These are phyloP conservation scores for Plasmodium berghei DNA, from an alignment of 169 alveolate genomes.

Conservation along the genomic window DNA sequence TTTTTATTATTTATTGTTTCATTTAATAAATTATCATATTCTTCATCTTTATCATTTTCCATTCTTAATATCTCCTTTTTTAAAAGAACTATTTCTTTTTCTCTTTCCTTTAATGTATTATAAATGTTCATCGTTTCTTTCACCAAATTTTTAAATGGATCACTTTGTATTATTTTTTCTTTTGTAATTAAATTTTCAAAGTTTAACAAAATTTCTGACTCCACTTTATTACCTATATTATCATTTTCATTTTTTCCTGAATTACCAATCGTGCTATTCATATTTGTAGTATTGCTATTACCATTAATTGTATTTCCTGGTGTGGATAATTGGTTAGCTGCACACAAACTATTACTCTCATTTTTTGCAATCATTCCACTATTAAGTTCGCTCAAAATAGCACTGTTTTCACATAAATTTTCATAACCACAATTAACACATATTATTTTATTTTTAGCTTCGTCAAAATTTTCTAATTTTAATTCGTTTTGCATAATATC, in stretches of 20 bases:
- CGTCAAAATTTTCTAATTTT: not conserved
- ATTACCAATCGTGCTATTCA: not conserved
- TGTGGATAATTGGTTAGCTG: not conserved
- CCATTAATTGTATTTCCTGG: not conserved
- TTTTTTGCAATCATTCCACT: not conserved
- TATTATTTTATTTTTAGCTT: not conserved
- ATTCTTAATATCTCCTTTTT: constrained; percentile 45
- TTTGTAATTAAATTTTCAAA: constrained; percentile 46
- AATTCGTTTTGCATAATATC: not conserved
- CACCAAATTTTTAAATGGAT: constrained; percentile 35
- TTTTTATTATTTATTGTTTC: constrained; percentile 28
- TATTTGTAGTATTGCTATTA: not conserved
- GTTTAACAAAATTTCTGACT: not conserved
- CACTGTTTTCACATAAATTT: not conserved
- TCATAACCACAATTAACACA: constrained; percentile 8
- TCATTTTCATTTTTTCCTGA: not conserved
- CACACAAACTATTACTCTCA: not conserved
- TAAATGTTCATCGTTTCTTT: constrained; percentile 29
- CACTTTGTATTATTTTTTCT: constrained; percentile 46
- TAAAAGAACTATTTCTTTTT: constrained; percentile 28
- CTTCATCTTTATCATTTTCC: constrained; percentile 56
- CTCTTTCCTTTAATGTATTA: constrained; percentile 35
- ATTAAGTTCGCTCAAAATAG: not conserved
- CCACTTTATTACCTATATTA: not conserved
- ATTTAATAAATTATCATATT: constrained; percentile 35